Evolutionary conservation across 257 asterid genomes (phyloP), one percentile per base, ranked within the genome.

Genomic region (Fraxinus quadrangulata): DNA sequence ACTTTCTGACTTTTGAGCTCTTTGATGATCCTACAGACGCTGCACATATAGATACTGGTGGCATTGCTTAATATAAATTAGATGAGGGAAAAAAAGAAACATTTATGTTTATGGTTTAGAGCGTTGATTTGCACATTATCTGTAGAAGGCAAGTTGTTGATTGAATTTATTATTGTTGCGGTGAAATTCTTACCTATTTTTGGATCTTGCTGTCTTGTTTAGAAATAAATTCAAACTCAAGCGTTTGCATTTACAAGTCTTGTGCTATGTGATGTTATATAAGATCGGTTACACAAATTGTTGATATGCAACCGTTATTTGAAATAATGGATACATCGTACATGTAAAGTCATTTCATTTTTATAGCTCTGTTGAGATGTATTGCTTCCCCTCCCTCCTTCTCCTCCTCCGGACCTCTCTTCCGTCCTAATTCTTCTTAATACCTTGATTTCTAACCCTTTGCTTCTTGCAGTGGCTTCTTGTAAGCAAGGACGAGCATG

Each of bases 401-500:
- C 68, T 24, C 2, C 24, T 39, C 40, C 67, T 45, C 31, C 11
- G 69, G 31, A 51, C 67, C 59, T 40, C 65, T 23, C 54, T 33
- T 1, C 71, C 24, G 37, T 30, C 76, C 78, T 33, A 26, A 28
- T 70, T 78, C 30, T 70, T 59, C 16, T 30, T 19, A 40, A 23
- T 74, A 26, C 67, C 59, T 72, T 77, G 73, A 19, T 72, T 63
- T 78, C 45, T 78, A 63, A 36, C 77, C 45, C 42, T 61, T 80
- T 80, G 67, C 80, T 79, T 88, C 84, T 83, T 81, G 79, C 89
- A 93, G 99, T 95, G 98, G 99, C 92, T 93, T 76, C 93, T 88
- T 56, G 82, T 87, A 56, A 90, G 90, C 72, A 95, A 92, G 88
- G 96, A 92, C 21, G 96, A 89, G 51, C 85, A 77, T 78, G 97